phyloP scores from a whole-genome alignment of 2,329 filamentous ascomycete genomes.

The Calonectria montana region DNA sequence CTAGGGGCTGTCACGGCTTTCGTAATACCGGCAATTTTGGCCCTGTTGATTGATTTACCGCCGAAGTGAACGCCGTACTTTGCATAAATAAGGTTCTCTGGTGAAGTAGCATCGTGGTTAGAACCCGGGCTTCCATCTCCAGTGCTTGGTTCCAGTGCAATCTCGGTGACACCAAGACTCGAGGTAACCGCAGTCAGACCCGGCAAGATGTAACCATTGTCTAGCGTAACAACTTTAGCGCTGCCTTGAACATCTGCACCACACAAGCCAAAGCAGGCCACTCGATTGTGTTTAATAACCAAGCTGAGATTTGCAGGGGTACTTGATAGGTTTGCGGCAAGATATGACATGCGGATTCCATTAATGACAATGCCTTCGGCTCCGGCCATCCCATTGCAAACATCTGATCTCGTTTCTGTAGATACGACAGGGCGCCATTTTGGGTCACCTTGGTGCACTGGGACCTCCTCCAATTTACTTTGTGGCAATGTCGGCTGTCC shows the following conservation, averaged over 20 bases:
- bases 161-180: not conserved
- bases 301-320: not conserved
- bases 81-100: conserved; percentile 10
- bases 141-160: not conserved
- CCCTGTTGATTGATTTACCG: not conserved
- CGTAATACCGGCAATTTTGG: not conserved
- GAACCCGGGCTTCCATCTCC: conserved; percentile 34
- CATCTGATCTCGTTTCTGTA: not conserved
- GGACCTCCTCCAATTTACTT: not conserved
- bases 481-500: conserved; percentile 37
- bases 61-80: not conserved
- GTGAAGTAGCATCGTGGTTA: conserved; percentile 40
- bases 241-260: not conserved
- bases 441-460: not conserved
- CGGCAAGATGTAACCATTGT: not conserved
- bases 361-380: not conserved
- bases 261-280: not conserved
- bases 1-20: not conserved
- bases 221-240: not conserved
- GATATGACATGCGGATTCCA: not conserved
- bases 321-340: not conserved
- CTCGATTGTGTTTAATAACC: not conserved
- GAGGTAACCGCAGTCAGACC: not conserved
- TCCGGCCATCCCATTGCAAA: not conserved
- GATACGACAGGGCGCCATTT: not conserved